A percentile compares a stretch with the other conserved stretches of the same genome.
Conservation (phyloP, 2,329 filamentous ascomycete species). For the Colletotrichum euphorbiae region DNA sequence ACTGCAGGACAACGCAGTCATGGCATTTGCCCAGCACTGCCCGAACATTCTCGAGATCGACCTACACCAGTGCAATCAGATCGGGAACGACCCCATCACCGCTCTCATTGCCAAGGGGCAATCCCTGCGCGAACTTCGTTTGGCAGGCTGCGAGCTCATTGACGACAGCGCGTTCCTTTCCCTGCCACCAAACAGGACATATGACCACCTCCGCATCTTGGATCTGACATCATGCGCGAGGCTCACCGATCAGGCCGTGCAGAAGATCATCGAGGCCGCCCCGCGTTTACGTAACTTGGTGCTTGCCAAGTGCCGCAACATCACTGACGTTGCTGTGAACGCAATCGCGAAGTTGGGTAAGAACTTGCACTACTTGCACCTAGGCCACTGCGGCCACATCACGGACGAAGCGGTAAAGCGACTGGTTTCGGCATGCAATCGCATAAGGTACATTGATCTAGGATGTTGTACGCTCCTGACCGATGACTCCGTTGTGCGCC, state of each 20-base stretch:
- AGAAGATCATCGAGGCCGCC: conserved; percentile 87
- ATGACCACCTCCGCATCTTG: conserved; percentile 91
- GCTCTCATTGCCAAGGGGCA: conserved; percentile 81
- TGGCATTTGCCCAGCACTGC: conserved; percentile 88
- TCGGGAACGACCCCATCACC: conserved; percentile 87
- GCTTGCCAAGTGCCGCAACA: conserved; percentile 91
- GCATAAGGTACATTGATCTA: conserved; percentile 96
- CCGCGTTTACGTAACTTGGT: conserved; percentile 93
- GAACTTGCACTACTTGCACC: conserved; percentile 95
- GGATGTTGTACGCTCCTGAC: conserved; percentile 94
- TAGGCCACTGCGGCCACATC: conserved; percentile 92
- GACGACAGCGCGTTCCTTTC: conserved; percentile 89
- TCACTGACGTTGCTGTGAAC: conserved; percentile 89
- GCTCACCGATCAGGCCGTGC: conserved; percentile 86
- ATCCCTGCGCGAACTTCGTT: conserved; percentile 88
- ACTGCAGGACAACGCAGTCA: conserved; percentile 82
- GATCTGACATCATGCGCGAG: conserved; percentile 90
- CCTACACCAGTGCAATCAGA: conserved; percentile 83
- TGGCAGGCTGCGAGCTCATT: conserved; percentile 87
- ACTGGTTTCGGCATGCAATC: conserved; percentile 86
- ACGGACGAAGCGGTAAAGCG: conserved; percentile 89
- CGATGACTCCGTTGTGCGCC: conserved; percentile 83
- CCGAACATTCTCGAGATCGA: conserved; percentile 97
- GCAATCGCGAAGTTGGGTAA: conserved; percentile 92
- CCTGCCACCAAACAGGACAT: conserved; percentile 75